A percentile compares a stretch with the other conserved stretches of the same genome.
Evolutionary conservation across 1,284 basidiomycete genomes (phyloP).

Genomic region (Ustilago tritici): DNA sequence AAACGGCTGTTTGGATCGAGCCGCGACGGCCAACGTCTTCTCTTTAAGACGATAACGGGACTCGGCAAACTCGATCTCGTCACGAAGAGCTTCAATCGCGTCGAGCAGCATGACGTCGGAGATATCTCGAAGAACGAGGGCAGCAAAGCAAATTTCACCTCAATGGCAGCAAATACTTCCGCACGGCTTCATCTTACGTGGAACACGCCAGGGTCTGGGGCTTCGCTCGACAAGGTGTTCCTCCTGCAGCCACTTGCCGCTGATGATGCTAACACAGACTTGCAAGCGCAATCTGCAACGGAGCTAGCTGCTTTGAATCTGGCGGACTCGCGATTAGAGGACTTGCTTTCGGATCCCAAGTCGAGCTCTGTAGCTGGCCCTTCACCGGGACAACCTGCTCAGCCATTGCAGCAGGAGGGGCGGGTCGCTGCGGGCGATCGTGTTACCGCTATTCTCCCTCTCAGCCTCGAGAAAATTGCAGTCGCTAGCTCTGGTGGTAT

Average conservation of each 20-base stretch:
- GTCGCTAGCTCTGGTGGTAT: constrained; percentile 30
- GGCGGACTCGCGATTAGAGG: constrained; percentile 7
- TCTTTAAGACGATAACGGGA: constrained; percentile 17
- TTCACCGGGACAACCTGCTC: background rate
- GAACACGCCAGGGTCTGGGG: constrained; percentile 30
- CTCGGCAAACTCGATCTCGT: constrained; percentile 16
- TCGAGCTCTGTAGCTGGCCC: background rate
- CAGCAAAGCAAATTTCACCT: background rate
- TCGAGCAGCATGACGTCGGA: constrained; percentile 10
- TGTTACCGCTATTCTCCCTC: constrained; percentile 37
- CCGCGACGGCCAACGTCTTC: constrained; percentile 17
- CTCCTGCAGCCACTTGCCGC: constrained; percentile 13
- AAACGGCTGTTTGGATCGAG: constrained; percentile 23
- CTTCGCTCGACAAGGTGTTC: constrained; percentile 28
- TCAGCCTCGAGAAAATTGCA: constrained; percentile 44
- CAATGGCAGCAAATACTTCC: background rate
- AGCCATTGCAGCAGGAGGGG: no score
- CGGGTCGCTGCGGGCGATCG: background rate
- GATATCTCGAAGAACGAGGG: background rate
- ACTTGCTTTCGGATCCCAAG: constrained; percentile 13
- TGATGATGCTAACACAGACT: background rate
- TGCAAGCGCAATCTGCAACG: background rate
- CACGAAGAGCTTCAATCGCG: background rate
- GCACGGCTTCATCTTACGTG: constrained; percentile 25
- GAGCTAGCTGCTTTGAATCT: constrained; percentile 31